Percentiles rank a stretch among this genome's conserved stretches.
phyloP scores from a whole-genome alignment of 139 green algal species.

The Micractinium sp. region DNA sequence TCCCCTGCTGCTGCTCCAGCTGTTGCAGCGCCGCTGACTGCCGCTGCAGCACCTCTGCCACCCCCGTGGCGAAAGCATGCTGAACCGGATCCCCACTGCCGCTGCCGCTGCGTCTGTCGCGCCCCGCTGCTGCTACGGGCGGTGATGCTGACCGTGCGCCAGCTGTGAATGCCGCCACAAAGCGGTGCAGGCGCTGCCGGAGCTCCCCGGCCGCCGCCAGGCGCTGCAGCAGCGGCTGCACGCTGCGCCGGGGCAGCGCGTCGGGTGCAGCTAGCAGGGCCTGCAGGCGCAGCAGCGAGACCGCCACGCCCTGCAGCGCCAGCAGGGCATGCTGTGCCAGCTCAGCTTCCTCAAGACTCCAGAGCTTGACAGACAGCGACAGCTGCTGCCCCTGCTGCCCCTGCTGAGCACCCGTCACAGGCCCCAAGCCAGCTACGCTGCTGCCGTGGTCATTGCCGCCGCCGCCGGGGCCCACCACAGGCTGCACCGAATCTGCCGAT shows the following conservation, averaged over 20 bases:
- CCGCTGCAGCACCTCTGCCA: slow-evolving; percentile 20
- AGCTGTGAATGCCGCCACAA: slow-evolving; percentile 8
- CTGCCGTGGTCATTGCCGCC: no score
- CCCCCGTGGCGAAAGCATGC: slow-evolving; percentile 7
- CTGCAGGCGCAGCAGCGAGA: slow-evolving; percentile 15
- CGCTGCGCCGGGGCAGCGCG: slow-evolving; percentile 17
- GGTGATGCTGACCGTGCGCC: neutral
- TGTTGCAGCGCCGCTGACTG: slow-evolving; percentile 26
- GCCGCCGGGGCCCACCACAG: neutral
- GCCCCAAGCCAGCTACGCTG: neutral
- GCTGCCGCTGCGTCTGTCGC: neutral
- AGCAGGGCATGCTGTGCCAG: slow-evolving; percentile 21
- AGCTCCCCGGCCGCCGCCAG: slow-evolving; percentile 18
- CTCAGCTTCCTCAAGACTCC: slow-evolving; percentile 25
- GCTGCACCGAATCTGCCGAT: slow-evolving; percentile 23
- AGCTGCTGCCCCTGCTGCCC: neutral
- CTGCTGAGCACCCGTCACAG: neutral
- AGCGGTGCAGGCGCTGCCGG: slow-evolving; percentile 18
- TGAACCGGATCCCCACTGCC: slow-evolving; percentile 20
- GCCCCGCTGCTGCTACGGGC: neutral
- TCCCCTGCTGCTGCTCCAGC: slow-evolving; percentile 30
- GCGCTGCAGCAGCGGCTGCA: neutral
- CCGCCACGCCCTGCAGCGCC: slow-evolving; percentile 26
- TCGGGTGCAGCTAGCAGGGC: slow-evolving; percentile 15
- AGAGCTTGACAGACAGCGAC: slow-evolving; percentile 13